Percentiles rank a stretch among this genome's conserved stretches.
These are phyloP conservation scores for Leccinum subatratum DNA, from an alignment of 1,284 basidiomycete genomes.

Conservation along the genomic window DNA sequence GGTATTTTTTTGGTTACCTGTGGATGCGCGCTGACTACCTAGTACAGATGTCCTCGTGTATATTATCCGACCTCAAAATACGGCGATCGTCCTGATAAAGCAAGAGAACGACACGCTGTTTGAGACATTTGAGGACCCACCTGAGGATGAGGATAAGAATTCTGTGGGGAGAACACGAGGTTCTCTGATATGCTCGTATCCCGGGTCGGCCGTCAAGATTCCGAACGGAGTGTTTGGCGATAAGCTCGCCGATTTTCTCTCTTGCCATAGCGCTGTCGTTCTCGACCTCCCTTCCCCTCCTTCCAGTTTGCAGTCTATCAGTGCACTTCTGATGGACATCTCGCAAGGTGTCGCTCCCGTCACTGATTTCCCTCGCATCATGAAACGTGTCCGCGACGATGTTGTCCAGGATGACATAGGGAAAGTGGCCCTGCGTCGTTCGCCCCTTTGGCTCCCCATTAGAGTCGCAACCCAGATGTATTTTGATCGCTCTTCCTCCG, in stretches of 20 bases:
- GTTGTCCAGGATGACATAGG: no score
- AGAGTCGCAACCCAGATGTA: background rate
- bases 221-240: slow-evolving; percentile 18
- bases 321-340: slow-evolving; percentile 33
- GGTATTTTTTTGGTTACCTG: slow-evolving; percentile 4
- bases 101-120: slow-evolving; percentile 15
- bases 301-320: slow-evolving; percentile 24
- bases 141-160: no score
- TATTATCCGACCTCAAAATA: slow-evolving; percentile 30
- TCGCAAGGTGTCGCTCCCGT: slow-evolving; percentile 22
- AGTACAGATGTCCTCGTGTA: slow-evolving; percentile 24
- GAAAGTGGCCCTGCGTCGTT: no score
- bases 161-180: no score
- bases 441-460: slow-evolving; percentile 35
- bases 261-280: slow-evolving; percentile 6
- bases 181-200: slow-evolving; percentile 28
- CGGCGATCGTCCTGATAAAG: slow-evolving; percentile 31
- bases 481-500: background rate
- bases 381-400: slow-evolving; percentile 33
- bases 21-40: background rate
- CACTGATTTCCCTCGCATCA: slow-evolving; percentile 21
- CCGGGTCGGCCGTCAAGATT: slow-evolving; percentile 25
- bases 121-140: slow-evolving; percentile 34
- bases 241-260: slow-evolving; percentile 28
- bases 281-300: background rate